These are phyloP conservation scores for Emmonsia crescens DNA, from an alignment of 2,329 filamentous ascomycete species.

Conservation along the genomic window DNA sequence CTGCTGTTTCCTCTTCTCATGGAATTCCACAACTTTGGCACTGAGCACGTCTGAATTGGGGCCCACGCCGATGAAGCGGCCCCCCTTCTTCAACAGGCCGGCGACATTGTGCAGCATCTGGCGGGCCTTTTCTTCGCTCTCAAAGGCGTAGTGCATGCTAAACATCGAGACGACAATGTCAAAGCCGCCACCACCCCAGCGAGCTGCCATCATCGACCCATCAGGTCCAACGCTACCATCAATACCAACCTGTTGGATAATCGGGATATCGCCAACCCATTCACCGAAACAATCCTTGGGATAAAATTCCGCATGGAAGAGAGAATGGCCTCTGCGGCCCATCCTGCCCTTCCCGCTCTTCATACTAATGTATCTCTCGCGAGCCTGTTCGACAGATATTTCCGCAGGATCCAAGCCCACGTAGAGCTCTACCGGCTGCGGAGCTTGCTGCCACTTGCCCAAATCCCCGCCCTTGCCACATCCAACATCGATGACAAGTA, in stretches of 20 bases:
- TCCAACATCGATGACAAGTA: constrained; percentile 84
- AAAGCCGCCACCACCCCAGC: constrained; percentile 66
- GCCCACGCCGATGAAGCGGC: constrained; percentile 86
- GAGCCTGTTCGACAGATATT: constrained; percentile 80
- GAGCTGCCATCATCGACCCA: constrained; percentile 46
- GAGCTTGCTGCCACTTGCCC: constrained; percentile 90
- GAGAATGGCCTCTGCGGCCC: constrained; percentile 42
- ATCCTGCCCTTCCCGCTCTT: constrained; percentile 35
- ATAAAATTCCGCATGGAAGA: constrained; percentile 80
- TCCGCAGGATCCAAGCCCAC: constrained; percentile 91
- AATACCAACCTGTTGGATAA: constrained; percentile 80
- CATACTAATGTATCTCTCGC: constrained; percentile 72
- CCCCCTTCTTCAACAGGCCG: constrained; percentile 81
- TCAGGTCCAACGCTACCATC: constrained; percentile 55
- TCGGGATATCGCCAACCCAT: constrained; percentile 66
- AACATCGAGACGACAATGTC: constrained; percentile 99
- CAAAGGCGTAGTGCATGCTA: constrained; percentile 97
- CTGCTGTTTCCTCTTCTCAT: constrained; percentile 45
- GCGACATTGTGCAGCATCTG: constrained; percentile 92
- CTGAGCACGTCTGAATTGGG: constrained; percentile 93
- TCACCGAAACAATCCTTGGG: constrained; percentile 89
- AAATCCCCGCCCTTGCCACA: constrained; percentile 95
- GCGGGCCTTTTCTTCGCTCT: constrained; percentile 77
- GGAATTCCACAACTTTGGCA: constrained; percentile 64
- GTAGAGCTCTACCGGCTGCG: constrained; percentile 83